Percentiles rank a stretch among this genome's conserved stretches.
Conservation (phyloP, 495 filamentous ascomycete species). For the Entonaema liquescens region DNA sequence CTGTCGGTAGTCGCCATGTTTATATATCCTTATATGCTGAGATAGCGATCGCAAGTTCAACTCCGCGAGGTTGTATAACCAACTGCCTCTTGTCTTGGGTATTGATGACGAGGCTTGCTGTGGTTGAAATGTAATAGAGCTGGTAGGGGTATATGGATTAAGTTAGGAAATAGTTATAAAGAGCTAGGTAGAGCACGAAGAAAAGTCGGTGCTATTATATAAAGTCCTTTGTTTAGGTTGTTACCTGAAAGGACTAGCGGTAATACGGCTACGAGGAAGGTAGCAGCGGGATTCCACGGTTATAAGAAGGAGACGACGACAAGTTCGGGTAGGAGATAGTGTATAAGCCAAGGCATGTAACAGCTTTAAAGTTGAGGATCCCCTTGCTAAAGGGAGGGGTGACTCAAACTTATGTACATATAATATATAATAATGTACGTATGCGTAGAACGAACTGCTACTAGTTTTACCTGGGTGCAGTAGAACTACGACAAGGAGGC, state of each 20-base stretch:
- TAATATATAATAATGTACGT: not conserved
- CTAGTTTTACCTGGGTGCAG: constrained; percentile 19
- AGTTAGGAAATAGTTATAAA: not conserved
- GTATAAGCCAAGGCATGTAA: constrained; percentile 22
- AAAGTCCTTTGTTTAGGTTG: constrained; percentile 18
- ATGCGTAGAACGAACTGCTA: constrained; percentile 5
- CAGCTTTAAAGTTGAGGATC: constrained; percentile 24
- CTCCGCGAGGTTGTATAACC: constrained; percentile 4
- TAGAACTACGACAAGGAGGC: too few species aligned
- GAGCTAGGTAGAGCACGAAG: constrained; percentile 3
- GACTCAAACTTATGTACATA: constrained; percentile 32
- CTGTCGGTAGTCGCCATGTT: constrained; percentile 76
- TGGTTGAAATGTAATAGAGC: not conserved
- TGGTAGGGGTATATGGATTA: not conserved
- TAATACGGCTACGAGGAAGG: constrained; percentile 14
- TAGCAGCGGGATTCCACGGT: constrained; percentile 32
- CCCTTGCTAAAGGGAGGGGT: constrained; percentile 27
- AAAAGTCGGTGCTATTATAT: constrained; percentile 22
- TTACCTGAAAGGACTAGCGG: constrained; percentile 18
- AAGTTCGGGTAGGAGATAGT: constrained; percentile 31
- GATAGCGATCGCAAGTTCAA: not conserved
- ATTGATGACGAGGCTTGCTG: not conserved
- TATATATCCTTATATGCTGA: constrained; percentile 13
- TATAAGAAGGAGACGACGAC: constrained; percentile 34
- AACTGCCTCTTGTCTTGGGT: not conserved